Evolutionary conservation across 139 green algal genomes (phyloP).

Genomic region (Coccomyxa sp.): DNA sequence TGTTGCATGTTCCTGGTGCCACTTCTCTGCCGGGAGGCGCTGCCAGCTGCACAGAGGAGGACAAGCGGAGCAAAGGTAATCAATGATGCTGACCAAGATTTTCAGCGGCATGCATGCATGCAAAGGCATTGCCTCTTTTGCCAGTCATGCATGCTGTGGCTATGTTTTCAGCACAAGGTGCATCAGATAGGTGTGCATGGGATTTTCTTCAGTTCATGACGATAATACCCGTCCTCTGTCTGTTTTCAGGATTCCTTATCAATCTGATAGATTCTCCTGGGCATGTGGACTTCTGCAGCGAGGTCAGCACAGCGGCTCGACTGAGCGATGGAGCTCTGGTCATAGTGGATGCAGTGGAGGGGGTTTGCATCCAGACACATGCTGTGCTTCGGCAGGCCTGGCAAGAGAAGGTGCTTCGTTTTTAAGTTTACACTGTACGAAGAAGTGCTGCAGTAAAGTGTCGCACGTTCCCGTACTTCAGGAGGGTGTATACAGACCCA

Average conservation of each 20-base stretch:
- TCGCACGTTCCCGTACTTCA: background rate
- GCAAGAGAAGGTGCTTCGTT: slow-evolving; percentile 74
- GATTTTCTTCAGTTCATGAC: too few relatives aligned
- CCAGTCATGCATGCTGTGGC: background rate
- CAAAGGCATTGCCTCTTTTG: background rate
- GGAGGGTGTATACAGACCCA: background rate
- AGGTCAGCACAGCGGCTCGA: slow-evolving; percentile 90
- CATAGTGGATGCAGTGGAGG: slow-evolving; percentile 95
- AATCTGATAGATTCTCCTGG: slow-evolving; percentile 98
- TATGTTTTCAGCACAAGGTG: too few relatives aligned
- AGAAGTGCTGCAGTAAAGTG: background rate
- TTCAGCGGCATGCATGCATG: background rate
- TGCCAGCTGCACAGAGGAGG: slow-evolving; percentile 3
- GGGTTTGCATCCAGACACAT: slow-evolving; percentile 98
- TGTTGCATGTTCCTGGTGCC: slow-evolving; percentile 78
- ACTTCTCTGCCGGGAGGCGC: slow-evolving; percentile 19
- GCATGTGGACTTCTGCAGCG: slow-evolving; percentile 98
- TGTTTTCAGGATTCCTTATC: slow-evolving; percentile 71
- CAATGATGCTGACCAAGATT: background rate
- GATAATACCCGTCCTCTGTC: too few relatives aligned
- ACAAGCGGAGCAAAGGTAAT: slow-evolving; percentile 17
- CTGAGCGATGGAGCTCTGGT: slow-evolving; percentile 93
- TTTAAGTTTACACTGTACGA: background rate
- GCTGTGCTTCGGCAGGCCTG: slow-evolving; percentile 93
- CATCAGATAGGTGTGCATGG: too few relatives aligned